These are phyloP conservation scores for Backusella circina DNA, from an alignment of 192 early-diverging fungal genomes.

Conservation along the genomic window DNA sequence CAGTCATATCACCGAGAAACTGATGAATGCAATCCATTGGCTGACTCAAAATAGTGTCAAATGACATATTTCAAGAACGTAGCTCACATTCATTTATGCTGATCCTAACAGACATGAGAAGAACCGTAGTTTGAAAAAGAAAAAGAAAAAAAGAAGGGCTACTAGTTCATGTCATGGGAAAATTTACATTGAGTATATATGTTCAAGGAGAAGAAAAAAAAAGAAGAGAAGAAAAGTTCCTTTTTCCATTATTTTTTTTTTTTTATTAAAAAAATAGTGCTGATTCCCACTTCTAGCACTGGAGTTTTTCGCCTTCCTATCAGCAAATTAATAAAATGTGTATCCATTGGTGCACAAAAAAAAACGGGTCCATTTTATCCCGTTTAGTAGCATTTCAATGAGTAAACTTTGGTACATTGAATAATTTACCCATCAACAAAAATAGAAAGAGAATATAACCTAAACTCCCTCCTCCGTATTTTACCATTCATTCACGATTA, in stretches of 20 bases:
- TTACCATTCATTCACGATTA: neutral
- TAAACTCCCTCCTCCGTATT: neutral
- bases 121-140: neutral
- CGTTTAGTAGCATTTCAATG: neutral
- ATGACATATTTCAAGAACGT: neutral
- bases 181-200: neutral
- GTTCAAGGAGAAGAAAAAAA: neutral
- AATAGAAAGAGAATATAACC: neutral
- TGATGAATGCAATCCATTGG: neutral
- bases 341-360: neutral
- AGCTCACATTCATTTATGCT: neutral
- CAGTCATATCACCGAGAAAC: neutral
- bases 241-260: too few species aligned
- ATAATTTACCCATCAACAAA: neutral
- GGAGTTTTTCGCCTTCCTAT: neutral
- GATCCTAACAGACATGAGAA: neutral
- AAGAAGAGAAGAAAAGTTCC: too few species aligned
- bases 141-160: neutral
- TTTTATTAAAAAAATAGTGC: neutral
- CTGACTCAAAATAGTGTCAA: neutral
- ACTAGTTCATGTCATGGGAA: neutral
- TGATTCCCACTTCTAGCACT: neutral
- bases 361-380: neutral
- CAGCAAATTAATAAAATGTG: neutral
- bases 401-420: neutral